Base-by-base conservation (phyloP, 2,329 filamentous ascomycete genomes). In the Leptographium procerum region DNA sequence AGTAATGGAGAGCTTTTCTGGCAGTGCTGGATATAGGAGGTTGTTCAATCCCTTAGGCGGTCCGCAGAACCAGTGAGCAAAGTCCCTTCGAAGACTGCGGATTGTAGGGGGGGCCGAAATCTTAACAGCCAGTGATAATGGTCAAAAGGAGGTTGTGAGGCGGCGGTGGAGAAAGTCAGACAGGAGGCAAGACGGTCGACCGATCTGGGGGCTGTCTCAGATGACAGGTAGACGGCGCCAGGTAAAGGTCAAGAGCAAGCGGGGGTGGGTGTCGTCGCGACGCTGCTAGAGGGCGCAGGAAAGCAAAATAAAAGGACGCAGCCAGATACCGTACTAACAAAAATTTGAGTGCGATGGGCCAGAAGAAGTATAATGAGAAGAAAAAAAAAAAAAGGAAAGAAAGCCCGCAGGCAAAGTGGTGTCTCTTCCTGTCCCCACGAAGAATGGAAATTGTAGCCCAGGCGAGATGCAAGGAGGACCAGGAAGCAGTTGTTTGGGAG, bases 141-240 rank as follows among this genome's bases (percentile, higher is more conserved):
- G 31, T 40, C 8, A 11, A 33, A 24, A 43, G n/a, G 52, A 28
- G 19, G 33, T 6, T 28, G 22, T 43, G 24, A 54, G 52, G 22
- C 52, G 52, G 29, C 33, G 26, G 33, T 57, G 56, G 50, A 52
- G 54, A 40, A 57, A 31, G 52, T 54, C 40, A 58, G 26, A 45
- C 43, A 55, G 52, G 54, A 55, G 34, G 36, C 50, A 40, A 26
- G 26, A 40, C 22, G 33, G 56, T 53, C 29, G 53, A 54, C 56
- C 29, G 53, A 54, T 51, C 48, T 51, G 31, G 31, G 51, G 31
- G 50, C 51, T 61, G 59, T 60, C 52, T 60, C 59, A 58, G 54
- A 24, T 34, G 58, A 28, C 31, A 26, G 55, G 22, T 22, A 59
- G 54, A n/a, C n/a, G n/a, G n/a, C n/a, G n/a, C n/a, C n/a, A n/a